Evolutionary conservation across 1,284 basidiomycete genomes (phyloP), one percentile per base, ranked within the genome.

Genomic region (Marasmius tenuissimus): DNA sequence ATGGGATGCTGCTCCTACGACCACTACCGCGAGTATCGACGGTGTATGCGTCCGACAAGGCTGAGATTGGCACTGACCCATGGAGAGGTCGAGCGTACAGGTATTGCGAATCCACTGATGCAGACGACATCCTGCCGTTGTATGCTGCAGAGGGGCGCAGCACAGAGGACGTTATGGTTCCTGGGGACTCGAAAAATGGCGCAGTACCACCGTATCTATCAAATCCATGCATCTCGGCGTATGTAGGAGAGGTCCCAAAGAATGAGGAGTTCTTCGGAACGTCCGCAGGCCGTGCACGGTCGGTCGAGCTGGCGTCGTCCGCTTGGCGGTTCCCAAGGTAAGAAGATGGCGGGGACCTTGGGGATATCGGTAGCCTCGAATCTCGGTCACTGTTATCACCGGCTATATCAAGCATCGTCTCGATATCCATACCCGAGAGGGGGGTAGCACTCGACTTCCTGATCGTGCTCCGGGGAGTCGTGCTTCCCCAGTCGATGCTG

Each of bases 341-440:
- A 10, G 49, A 37, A n/a, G 20, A 16, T 8, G 57, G 58, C 18
- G 34, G 52, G 14, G 39, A 39, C 33, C 52, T 59, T 11, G 40
- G 40, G 11, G 57, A 52, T 11, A 51, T 55, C 18, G 48, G 51
- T 5, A 55, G 40, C 14, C 42, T 52, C 16, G 5, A 37, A 9
- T 57, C 55, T 20, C 55, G 51, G 4, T 49, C 48, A 10, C 51
- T 54, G 18, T 49, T 42, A 33, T 42, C 34, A 12, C 47, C 55
- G 20, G 81, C 81, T 71, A 80, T 76, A 65, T 85, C 81, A 48
- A 85, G 75, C 69, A 85, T 83, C 33, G 79, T 76, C 67, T 82
- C 83, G 60, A 85, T 83, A 64, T 85, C 82, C 16, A 79, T 70
- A 3, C 79, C 78, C n/a, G 62, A 61, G 3, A 61, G 51, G 16